Evolutionary conservation across 495 filamentous ascomycete species (phyloP).

Genomic region (Tuber borchii): DNA sequence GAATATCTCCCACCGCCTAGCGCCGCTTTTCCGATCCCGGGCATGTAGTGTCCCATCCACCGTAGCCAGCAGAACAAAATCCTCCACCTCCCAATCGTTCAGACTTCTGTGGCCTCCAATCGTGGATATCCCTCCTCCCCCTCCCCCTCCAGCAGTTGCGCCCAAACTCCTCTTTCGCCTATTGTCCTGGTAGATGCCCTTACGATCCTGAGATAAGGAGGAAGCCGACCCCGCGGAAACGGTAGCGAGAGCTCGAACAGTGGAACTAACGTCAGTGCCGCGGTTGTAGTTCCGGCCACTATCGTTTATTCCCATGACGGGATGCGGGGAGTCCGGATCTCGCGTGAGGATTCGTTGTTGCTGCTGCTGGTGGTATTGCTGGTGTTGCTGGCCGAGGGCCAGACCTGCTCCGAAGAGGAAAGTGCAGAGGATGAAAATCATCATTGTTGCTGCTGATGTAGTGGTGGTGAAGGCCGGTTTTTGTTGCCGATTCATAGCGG

Average conservation of each 20-base stretch:
- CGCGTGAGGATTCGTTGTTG: not conserved
- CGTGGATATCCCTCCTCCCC: not conserved
- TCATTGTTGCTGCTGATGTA: not conserved
- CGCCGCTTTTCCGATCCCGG: slow-evolving; percentile 77
- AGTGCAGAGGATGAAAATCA: not conserved
- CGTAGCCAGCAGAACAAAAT: slow-evolving; percentile 98
- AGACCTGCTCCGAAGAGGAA: not conserved
- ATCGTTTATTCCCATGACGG: not conserved
- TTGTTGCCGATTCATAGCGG: not conserved
- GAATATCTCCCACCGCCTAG: slow-evolving; percentile 74
- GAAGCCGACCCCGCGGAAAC: not conserved
- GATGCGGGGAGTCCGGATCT: not conserved
- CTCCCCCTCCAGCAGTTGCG: not conserved
- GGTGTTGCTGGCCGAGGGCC: not conserved
- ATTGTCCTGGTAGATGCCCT: not conserved
- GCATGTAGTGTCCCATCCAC: slow-evolving; percentile 95
- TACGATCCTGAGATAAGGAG: not conserved
- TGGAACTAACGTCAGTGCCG: not conserved
- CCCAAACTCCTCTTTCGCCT: not conserved
- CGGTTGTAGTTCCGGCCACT: slow-evolving; percentile 1
- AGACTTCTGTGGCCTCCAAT: slow-evolving; percentile 41
- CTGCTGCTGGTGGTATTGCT: not conserved
- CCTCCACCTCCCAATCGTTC: slow-evolving; percentile 99
- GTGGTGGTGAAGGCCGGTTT: not conserved
- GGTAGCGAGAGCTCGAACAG: slow-evolving; percentile 1